Conservation (phyloP, 192 early-diverging fungal genomes). For the Coemansia sp. region DNA sequence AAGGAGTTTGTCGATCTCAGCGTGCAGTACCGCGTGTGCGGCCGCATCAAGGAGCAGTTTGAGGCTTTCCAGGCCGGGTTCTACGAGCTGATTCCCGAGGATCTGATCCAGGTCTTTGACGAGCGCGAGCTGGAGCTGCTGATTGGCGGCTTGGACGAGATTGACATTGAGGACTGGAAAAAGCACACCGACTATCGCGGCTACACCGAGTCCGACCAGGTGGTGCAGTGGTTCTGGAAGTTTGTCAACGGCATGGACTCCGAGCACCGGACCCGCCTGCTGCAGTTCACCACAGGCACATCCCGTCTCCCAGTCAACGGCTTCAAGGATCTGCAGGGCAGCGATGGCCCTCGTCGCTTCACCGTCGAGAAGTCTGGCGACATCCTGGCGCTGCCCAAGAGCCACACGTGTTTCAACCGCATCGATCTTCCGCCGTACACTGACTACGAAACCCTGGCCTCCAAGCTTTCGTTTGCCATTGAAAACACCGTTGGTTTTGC, state of each 20-base stretch:
- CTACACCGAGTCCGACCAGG: constrained; percentile 95
- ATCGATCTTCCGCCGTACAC: constrained; percentile 94
- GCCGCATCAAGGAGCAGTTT: constrained; percentile 94
- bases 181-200: constrained; percentile 98
- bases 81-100: constrained; percentile 93
- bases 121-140: constrained; percentile 97
- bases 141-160: constrained; percentile 94
- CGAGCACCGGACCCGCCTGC: constrained; percentile 90
- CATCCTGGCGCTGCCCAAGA: constrained; percentile 81
- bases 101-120: constrained; percentile 94
- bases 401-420: constrained; percentile 98
- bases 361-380: constrained; percentile 95
- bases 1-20: constrained; percentile 89
- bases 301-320: constrained; percentile 98
- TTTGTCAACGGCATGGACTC: constrained; percentile 82
- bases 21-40: constrained; percentile 85
- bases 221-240: constrained; percentile 97
- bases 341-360: constrained; percentile 92
- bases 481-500: constrained; percentile 97
- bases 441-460: constrained; percentile 69
- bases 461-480: constrained; percentile 87
- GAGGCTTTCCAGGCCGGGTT: constrained; percentile 95
- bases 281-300: constrained; percentile 98
- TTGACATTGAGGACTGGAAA: constrained; percentile 98
- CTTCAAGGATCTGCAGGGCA: constrained; percentile 97